Evolutionary conservation across 805 yeast species (phyloP).

Genomic region (Candida pseudoglaebosa): DNA sequence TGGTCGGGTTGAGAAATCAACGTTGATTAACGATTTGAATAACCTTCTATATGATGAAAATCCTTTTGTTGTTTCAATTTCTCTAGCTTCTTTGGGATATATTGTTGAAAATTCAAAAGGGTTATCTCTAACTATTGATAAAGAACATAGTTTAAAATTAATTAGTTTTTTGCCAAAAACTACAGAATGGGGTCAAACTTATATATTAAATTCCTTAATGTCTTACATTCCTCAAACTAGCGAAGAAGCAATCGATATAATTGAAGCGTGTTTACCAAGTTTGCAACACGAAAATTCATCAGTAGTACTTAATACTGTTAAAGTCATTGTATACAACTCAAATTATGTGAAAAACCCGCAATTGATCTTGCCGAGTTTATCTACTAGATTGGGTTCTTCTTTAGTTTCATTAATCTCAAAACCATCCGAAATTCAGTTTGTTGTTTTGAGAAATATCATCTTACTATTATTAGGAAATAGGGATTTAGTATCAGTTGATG

Average conservation of each 20-base stretch:
- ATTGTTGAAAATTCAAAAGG: constrained; percentile 55
- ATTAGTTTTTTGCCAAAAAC: constrained; percentile 30
- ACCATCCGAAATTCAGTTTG: constrained; percentile 79
- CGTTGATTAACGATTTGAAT: constrained; percentile 48
- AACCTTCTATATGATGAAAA: constrained; percentile 52
- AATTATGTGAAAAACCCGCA: constrained; percentile 64
- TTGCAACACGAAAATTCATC: constrained; percentile 78
- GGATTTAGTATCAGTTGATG: constrained; percentile 58
- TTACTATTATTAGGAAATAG: constrained; percentile 65
- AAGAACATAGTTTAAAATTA: constrained; percentile 35
- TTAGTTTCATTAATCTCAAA: constrained; percentile 65
- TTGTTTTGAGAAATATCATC: constrained; percentile 77
- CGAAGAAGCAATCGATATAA: constrained; percentile 61
- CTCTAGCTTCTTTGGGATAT: constrained; percentile 62
- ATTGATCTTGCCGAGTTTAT: constrained; percentile 50
- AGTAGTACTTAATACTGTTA: constrained; percentile 73
- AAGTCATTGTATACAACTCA: constrained; percentile 65
- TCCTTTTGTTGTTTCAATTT: constrained; percentile 63
- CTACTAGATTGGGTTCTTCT: constrained; percentile 62
- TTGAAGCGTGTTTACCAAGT: constrained; percentile 64
- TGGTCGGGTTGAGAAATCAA: constrained; percentile 36
- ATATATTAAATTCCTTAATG: constrained; percentile 61
- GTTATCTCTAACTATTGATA: constrained; percentile 52
- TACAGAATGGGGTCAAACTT: constrained; percentile 72
- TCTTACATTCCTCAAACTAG: constrained; percentile 66